Evolutionary conservation across 2,329 filamentous ascomycete genomes (phyloP).

Genomic region (Cryphonectria japonica): DNA sequence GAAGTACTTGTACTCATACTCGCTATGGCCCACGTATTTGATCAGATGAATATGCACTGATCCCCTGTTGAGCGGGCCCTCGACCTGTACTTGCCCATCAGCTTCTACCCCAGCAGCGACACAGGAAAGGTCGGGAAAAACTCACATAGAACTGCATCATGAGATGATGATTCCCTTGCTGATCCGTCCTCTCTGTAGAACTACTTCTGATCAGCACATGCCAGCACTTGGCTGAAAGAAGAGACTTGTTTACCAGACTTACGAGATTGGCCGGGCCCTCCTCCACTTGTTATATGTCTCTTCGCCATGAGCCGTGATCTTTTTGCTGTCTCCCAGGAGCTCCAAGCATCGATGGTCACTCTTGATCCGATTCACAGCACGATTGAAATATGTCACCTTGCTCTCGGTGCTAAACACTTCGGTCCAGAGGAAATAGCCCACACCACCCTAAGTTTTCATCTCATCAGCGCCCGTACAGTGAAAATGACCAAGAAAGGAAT

Average conservation of each 20-base stretch:
- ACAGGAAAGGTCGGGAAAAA: conserved; percentile 58
- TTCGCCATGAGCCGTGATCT: conserved; percentile 83
- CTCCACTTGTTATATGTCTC: conserved; percentile 83
- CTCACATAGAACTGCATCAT: conserved; percentile 82
- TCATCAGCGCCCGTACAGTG: neutral
- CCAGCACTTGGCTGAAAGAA: neutral
- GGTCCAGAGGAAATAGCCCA: conserved; percentile 76
- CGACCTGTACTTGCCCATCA: conserved; percentile 67
- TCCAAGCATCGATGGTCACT: conserved; percentile 71
- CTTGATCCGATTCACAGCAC: conserved; percentile 79
- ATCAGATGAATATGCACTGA: conserved; percentile 79
- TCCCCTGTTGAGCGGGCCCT: conserved; percentile 75
- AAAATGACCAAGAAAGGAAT: too few relatives aligned
- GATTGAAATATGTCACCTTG: conserved; percentile 87
- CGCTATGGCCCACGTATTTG: conserved; percentile 63
- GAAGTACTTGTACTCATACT: conserved; percentile 80
- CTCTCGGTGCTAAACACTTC: conserved; percentile 86
- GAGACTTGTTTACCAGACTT: conserved; percentile 34
- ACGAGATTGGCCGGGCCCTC: conserved; percentile 65
- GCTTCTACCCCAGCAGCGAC: conserved; percentile 72
- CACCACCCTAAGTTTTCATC: conserved; percentile 63
- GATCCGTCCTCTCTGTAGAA: conserved; percentile 70
- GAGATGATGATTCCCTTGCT: conserved; percentile 77
- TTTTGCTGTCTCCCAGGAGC: conserved; percentile 72
- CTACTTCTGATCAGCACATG: conserved; percentile 45